phyloP scores from a whole-genome alignment of 192 early-diverging fungal species.

The Coemansia erecta region DNA sequence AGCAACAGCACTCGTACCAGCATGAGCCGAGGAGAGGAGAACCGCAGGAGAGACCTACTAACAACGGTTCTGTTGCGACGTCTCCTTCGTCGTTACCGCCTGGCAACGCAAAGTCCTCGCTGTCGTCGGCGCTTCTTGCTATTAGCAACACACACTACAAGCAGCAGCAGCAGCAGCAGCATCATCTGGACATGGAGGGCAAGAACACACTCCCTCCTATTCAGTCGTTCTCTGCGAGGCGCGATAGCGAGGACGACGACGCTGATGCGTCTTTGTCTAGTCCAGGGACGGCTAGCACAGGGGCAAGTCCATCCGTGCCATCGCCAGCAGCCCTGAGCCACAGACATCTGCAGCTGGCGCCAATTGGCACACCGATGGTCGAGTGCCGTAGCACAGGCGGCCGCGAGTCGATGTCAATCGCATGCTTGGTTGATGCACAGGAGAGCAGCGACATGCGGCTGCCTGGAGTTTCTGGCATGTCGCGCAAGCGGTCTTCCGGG shows the following conservation, averaged over 20 bases:
- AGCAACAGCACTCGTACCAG: not conserved
- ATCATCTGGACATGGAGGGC: not conserved
- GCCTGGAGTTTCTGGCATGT: not conserved
- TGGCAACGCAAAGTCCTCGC: constrained; percentile 2
- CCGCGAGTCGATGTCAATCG: constrained; percentile 33
- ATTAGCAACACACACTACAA: constrained; percentile 41
- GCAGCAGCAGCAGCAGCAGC: constrained; percentile 17
- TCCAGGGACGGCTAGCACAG: constrained; percentile 3
- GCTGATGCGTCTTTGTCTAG: not conserved
- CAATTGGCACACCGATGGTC: constrained; percentile 6
- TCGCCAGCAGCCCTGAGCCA: not conserved
- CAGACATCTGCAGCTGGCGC: constrained; percentile 13
- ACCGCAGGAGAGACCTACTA: not conserved
- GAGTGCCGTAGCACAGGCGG: constrained; percentile 1
- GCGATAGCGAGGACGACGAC: constrained; percentile 10
- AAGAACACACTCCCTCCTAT: constrained; percentile 9
- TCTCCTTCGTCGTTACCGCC: not conserved
- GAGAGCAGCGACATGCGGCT: not conserved
- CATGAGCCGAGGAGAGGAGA: not conserved
- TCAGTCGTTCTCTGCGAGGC: constrained; percentile 2
- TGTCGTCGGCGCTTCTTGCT: constrained; percentile 36
- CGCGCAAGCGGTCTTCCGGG: constrained; percentile 21
- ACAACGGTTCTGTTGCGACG: not conserved
- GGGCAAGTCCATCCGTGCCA: not conserved
- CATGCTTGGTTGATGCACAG: constrained; percentile 22